Conservation (phyloP, 2,329 filamentous ascomycete genomes). For the Dendrostoma leiphaemia region DNA sequence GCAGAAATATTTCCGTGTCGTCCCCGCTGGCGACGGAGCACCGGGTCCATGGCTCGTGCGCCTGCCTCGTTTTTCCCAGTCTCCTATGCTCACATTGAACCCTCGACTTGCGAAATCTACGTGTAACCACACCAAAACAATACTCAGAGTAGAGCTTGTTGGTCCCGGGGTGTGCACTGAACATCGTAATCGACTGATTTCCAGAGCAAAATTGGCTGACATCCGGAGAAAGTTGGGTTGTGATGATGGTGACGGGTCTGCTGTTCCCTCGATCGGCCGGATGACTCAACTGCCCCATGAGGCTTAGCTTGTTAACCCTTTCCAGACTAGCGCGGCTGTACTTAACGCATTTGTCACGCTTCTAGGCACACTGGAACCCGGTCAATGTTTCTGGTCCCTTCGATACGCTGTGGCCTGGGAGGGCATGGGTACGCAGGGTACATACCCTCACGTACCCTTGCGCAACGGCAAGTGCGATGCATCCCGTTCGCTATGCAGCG, state of each 20-base stretch:
- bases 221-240: background rate
- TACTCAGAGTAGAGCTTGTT: background rate
- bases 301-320: background rate
- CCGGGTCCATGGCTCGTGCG: too few relatives aligned
- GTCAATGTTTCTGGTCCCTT: background rate
- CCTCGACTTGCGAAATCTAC: background rate
- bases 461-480: background rate
- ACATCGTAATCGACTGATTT: background rate
- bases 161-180: background rate
- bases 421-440: background rate
- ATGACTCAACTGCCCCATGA: background rate
- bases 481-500: background rate
- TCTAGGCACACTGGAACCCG: background rate
- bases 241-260: background rate
- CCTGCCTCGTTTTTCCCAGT: too few relatives aligned
- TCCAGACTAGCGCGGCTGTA: background rate
- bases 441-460: background rate
- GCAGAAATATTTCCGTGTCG: too few relatives aligned
- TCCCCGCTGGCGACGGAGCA: too few relatives aligned
- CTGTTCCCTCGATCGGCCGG: background rate
- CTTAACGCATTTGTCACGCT: background rate
- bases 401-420: conserved; percentile 1
- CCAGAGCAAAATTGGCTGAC: background rate
- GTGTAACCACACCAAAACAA: background rate
- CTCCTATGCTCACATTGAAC: too few relatives aligned